phyloP scores from a whole-genome alignment of 1,139 yeast genomes.

The Yamadazyma membranifaciens region DNA sequence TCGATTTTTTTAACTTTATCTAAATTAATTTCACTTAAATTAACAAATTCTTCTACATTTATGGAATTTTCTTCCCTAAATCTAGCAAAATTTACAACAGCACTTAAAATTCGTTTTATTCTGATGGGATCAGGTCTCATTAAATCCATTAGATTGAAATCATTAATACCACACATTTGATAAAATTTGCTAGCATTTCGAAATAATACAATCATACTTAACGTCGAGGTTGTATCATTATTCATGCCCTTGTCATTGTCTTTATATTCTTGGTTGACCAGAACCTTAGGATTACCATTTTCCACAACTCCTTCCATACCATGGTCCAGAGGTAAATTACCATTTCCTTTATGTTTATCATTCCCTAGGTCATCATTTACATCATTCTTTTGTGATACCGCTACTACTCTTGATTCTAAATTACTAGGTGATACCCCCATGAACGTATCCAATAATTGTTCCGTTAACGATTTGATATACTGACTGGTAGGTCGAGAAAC shows the following conservation, averaged over 20 bases:
- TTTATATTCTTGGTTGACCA: conserved; percentile 9
- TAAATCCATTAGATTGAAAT: conserved; percentile 70
- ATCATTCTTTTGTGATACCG: conserved; percentile 11
- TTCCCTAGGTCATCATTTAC: conserved; percentile 8
- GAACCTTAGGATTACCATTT: conserved; percentile 3
- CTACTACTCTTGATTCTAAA: conserved; percentile 24
- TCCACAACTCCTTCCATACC: conserved; percentile 1
- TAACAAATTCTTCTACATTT: conserved; percentile 63
- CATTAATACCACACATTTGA: conserved; percentile 72
- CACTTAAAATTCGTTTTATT: conserved; percentile 67
- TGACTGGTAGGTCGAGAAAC: conserved; percentile 64
- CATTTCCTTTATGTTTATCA: too few relatives aligned
- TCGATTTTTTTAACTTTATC: conserved; percentile 32
- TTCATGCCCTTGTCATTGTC: conserved; percentile 10
- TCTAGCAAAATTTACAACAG: conserved; percentile 81
- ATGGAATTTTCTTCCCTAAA: conserved; percentile 76
- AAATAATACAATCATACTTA: conserved; percentile 53
- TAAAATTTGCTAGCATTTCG: conserved; percentile 62
- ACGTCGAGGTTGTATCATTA: conserved; percentile 31
- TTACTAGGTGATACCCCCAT: conserved; percentile 57
- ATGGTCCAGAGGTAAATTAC: conserved; percentile 1
- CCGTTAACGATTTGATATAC: conserved; percentile 60
- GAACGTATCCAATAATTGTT: conserved; percentile 70
- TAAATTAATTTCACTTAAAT: conserved; percentile 51
- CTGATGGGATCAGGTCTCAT: conserved; percentile 65